These are phyloP conservation scores for Geotrichum aggregatum DNA, from an alignment of 1,139 yeast species.

Conservation along the genomic window DNA sequence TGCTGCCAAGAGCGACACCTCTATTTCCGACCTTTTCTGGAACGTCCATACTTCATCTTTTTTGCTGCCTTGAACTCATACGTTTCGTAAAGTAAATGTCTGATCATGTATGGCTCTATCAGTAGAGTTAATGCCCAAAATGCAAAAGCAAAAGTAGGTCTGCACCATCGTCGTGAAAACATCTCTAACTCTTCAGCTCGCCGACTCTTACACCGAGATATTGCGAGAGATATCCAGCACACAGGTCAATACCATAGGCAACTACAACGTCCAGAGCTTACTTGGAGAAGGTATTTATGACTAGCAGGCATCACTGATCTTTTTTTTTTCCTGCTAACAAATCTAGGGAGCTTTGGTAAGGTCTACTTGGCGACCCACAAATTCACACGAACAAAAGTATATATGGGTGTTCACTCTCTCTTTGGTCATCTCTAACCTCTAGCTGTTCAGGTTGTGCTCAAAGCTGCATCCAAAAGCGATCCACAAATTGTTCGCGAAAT, in stretches of 20 bases:
- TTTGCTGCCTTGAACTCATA: not conserved
- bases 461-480: conserved; percentile 76
- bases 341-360: conserved; percentile 71
- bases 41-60: too few species aligned
- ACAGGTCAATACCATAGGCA: conserved; percentile 64
- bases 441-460: conserved; percentile 60
- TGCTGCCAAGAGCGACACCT: too few species aligned
- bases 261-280: conserved; percentile 63
- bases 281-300: conserved; percentile 62
- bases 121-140: conserved; percentile 33
- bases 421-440: not conserved
- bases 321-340: too few species aligned
- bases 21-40: too few species aligned
- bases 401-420: not conserved
- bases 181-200: conserved; percentile 38
- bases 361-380: conserved; percentile 80
- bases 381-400: conserved; percentile 63
- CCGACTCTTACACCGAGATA: conserved; percentile 62
- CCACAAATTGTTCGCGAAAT: conserved; percentile 91
- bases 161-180: not conserved
- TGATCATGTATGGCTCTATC: conserved; percentile 32
- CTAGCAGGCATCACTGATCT: not conserved
- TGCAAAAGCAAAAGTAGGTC: conserved; percentile 35
- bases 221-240: conserved; percentile 53
- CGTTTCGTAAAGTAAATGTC: conserved; percentile 2